Evolutionary conservation across 2,329 filamentous ascomycete genomes (phyloP).

Genomic region (Neurospora sp.): DNA sequence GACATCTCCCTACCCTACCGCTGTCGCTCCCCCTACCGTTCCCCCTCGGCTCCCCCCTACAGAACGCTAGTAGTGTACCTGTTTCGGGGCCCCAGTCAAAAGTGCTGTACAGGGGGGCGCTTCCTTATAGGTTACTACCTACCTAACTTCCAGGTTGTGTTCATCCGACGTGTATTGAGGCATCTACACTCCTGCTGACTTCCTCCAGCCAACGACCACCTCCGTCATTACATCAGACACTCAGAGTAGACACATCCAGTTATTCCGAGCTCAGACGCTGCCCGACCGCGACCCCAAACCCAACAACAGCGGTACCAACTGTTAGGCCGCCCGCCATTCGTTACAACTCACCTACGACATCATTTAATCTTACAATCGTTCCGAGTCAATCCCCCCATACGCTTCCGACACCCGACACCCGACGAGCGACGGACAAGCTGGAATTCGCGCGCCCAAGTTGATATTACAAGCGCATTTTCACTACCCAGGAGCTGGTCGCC

Average conservation of each 20-base stretch:
- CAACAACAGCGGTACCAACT: background rate
- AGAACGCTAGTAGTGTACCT: background rate
- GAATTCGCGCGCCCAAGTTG: background rate
- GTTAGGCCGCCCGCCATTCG: background rate
- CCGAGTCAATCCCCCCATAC: background rate
- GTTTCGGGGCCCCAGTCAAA: background rate
- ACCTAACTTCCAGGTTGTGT: background rate
- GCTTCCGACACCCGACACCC: background rate
- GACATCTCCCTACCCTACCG: background rate
- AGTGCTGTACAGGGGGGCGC: background rate
- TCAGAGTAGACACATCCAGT: background rate
- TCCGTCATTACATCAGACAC: background rate
- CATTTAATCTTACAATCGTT: background rate
- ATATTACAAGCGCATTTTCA: background rate
- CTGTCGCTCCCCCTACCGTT: background rate
- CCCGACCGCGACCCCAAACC: constrained; percentile 8
- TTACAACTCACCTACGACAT: background rate
- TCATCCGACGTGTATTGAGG: background rate
- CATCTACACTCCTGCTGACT: background rate
- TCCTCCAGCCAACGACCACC: background rate
- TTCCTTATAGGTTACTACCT: background rate
- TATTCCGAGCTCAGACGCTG: constrained; percentile 1
- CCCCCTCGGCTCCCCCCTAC: background rate
- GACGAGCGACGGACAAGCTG: background rate
- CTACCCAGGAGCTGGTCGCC: background rate